These are phyloP conservation scores for Candida tetrigidarum DNA, from an alignment of 1,139 yeast genomes.

Conservation along the genomic window DNA sequence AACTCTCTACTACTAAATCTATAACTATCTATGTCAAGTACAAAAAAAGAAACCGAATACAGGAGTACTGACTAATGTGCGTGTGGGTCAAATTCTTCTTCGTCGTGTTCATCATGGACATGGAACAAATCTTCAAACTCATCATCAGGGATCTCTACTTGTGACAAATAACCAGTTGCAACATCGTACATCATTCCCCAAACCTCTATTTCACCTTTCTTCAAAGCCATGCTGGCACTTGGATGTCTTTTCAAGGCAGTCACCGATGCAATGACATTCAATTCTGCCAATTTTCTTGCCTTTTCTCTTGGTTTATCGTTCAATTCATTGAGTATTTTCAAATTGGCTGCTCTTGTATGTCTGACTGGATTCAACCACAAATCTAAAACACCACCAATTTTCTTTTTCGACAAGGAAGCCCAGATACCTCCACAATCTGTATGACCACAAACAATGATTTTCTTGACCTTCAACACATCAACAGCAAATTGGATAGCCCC, in stretches of 20 bases:
- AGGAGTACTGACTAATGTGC: slow-evolving; percentile 4
- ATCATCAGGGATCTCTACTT: slow-evolving; percentile 57
- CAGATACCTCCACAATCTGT: slow-evolving; percentile 97
- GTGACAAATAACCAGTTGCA: slow-evolving; percentile 67
- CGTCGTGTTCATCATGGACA: slow-evolving; percentile 42
- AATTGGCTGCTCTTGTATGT: slow-evolving; percentile 66
- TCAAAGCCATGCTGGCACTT: slow-evolving; percentile 73
- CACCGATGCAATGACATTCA: slow-evolving; percentile 71
- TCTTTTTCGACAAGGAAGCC: slow-evolving; percentile 76
- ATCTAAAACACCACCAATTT: slow-evolving; percentile 76
- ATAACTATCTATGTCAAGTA: too few species aligned
- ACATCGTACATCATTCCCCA: slow-evolving; percentile 93
- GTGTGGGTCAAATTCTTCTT: too few species aligned
- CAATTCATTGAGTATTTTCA: slow-evolving; percentile 46
- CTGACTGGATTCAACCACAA: slow-evolving; percentile 79
- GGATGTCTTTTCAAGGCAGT: slow-evolving; percentile 68
- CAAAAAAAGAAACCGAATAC: slow-evolving; percentile 1
- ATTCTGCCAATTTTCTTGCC: slow-evolving; percentile 72
- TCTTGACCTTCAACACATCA: slow-evolving; percentile 80
- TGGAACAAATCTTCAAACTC: slow-evolving; percentile 56
- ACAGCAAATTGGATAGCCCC: slow-evolving; percentile 92
- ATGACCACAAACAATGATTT: slow-evolving; percentile 94
- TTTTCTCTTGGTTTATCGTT: slow-evolving; percentile 55
- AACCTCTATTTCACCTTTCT: slow-evolving; percentile 75
- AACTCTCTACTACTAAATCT: too few species aligned